Percentiles rank a stretch among this genome's conserved stretches.
phyloP scores from a whole-genome alignment of 768 basidiomycete genomes.

The Myochromella boudieri region DNA sequence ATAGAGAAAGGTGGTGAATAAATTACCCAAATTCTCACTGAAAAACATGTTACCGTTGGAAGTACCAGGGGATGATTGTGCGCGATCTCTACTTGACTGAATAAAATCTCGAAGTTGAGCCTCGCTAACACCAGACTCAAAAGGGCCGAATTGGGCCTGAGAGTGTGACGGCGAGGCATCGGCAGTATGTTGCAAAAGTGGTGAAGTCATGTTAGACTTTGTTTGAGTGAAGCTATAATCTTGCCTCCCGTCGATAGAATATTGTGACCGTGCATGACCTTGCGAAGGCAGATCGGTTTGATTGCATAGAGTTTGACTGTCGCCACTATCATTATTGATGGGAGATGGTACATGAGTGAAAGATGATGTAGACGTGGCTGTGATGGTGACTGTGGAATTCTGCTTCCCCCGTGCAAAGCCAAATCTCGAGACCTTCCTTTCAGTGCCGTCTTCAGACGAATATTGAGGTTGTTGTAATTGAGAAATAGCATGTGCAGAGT shows the following conservation, averaged over 20 bases:
- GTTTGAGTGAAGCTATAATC: conserved; percentile 43
- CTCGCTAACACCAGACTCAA: conserved; percentile 61
- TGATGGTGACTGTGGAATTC: conserved; percentile 53
- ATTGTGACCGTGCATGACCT: conserved; percentile 33
- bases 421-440: conserved; percentile 74
- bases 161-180: conserved; percentile 37
- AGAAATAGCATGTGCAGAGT: conserved; percentile 33
- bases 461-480: too few relatives aligned
- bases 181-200: conserved; percentile 47
- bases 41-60: conserved; percentile 15
- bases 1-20: too few relatives aligned
- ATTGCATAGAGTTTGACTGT: conserved; percentile 47
- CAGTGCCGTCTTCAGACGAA: conserved; percentile 56
- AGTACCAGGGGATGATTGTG: conserved; percentile 25
- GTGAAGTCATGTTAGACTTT: conserved; percentile 35
- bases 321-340: conserved; percentile 44
- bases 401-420: conserved; percentile 77
- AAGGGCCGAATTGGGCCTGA: conserved; percentile 53
- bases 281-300: conserved; percentile 33
- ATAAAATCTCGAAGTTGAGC: conserved; percentile 78
- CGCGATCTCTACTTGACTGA: conserved; percentile 64
- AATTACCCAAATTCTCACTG: too few relatives aligned
- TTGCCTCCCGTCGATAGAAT: conserved; percentile 42
- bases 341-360: conserved; percentile 59
- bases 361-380: conserved; percentile 59